Evolutionary conservation across 495 filamentous ascomycete species (phyloP), one percentile per base, ranked within the genome.

Genomic region (Talaromyces stipitatus): DNA sequence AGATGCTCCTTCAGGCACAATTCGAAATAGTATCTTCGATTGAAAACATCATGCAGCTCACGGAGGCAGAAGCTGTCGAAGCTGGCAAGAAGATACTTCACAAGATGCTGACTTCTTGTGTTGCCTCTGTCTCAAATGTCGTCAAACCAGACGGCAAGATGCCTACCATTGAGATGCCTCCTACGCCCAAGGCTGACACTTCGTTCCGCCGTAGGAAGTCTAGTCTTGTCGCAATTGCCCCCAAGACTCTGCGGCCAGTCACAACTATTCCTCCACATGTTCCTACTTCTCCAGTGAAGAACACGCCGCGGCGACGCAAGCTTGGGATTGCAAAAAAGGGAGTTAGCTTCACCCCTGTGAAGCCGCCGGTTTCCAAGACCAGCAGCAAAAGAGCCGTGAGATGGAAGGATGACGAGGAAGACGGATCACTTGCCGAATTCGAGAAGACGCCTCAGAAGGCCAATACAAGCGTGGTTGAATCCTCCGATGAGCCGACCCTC

Each of bases 371-470:
- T 2, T 62, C 61, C 10, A 86, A 85, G 58, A 60, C 71, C 24
- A 55, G 66, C 24, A 55, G 66, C 16, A 94, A 95, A 74, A 78
- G 89, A 62, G 82, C 80, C 33, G 94, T 98, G 12, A 80, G 91
- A 54, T 98, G 95, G 95, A 85, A 88, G 47, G 94, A 98, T 65
- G 94, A 97, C 62, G 88, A 88, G 52, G 82, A 84, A 26, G 87
- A 97, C 64, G 90, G 90, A 9, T 79, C 85, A 28, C 72, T 97
- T 27, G 89, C 89, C 54, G 92, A 96, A 64, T 95, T 91, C 60
- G 86, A 92, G 66, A 89, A 89, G 71, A 95, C 92, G 4, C 92
- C 91, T 24, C 77, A 89, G 63, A 87, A 83, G 64, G 69, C 78
- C 14, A 67, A 76, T 27, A 63, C 65, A 7, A 71, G 74, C 4